Base-by-base conservation (phyloP, 1,139 yeast genomes). In the Debaryomycetaceae sp. region DNA sequence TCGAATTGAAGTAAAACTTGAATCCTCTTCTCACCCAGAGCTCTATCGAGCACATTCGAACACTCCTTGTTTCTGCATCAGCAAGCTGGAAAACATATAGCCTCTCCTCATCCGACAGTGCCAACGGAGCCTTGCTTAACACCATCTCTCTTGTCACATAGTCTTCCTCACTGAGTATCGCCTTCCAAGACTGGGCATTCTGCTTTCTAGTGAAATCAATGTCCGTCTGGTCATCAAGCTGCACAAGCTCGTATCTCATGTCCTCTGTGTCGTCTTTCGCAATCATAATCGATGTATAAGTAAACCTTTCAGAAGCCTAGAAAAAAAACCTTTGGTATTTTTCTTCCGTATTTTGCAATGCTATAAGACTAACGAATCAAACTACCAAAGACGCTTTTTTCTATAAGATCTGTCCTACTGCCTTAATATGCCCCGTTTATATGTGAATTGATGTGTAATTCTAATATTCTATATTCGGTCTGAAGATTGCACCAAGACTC, bases 161-260 rank as follows among this genome's bases (percentile, higher is more conserved):
- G 39, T 79, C 75, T 16, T 75, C 71, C 2, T 50, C 41, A 1
- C 75, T 59, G 33, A 79, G 61, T 15, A 56, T 53, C 14, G 78
- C 79, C 36, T 61, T 69, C 92, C 92, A 85, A 3, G 72, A 61
- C 2, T 44, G 63, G 4, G 76, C 65, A 55, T 80, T 81, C 43
- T 71, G 69, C 14, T 33, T 30, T 30, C 77, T 54, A 9, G 96
- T 72, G 53, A 61, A 70, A 34, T 70, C 63, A 37, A 79, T 71
- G 28, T 67, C 53, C 26, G 70, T 72, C 11, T 60, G 58, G 41
- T 77, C 81, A 0, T 52, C 53, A 14, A 61, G 35, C 15, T 50
- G 55, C 17, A 51, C 49, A 24, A 63, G 52, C 32, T 52, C 51
- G 31, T 44, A 59, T 26, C 54, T 31, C 11, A 11, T 7, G 26